These are phyloP conservation scores for Proliferodiscus dingleyae DNA, from an alignment of 2,329 filamentous ascomycete species.

Conservation along the genomic window DNA sequence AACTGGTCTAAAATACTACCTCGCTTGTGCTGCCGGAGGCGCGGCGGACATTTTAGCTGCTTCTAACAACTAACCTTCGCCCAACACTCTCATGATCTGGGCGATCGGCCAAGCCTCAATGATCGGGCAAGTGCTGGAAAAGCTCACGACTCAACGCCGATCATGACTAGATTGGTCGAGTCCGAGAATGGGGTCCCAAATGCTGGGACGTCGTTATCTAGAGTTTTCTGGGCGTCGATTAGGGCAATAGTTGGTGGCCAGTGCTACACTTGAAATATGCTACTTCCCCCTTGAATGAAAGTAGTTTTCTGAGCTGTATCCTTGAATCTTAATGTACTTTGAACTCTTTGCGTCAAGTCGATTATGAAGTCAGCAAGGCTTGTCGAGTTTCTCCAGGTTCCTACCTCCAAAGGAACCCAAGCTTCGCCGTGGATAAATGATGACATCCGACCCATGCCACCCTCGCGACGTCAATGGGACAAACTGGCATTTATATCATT, in stretches of 20 bases:
- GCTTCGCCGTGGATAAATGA: slow-evolving; percentile 39
- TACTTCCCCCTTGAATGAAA: neutral
- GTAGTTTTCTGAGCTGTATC: neutral
- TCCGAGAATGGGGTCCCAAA: neutral
- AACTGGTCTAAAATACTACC: neutral
- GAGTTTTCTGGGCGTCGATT: neutral
- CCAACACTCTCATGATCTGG: neutral
- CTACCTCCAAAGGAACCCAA: slow-evolving; percentile 20
- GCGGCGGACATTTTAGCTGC: neutral
- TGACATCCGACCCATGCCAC: slow-evolving; percentile 43
- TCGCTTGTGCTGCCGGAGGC: neutral
- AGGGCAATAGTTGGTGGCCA: neutral
- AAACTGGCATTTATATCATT: slow-evolving; percentile 35
- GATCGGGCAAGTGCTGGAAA: neutral
- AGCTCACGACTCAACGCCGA: neutral
- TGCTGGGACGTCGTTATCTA: neutral
- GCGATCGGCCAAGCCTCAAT: neutral
- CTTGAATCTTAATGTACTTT: neutral
- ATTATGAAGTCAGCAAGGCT: slow-evolving; percentile 1
- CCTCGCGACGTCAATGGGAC: slow-evolving; percentile 35
- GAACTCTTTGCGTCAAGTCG: neutral
- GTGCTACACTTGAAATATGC: neutral
- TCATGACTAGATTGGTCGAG: neutral
- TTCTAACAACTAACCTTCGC: neutral
- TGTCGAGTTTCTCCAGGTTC: slow-evolving; percentile 5